phyloP scores from a whole-genome alignment of 139 green algal species.

The Coelastrella sp. region DNA sequence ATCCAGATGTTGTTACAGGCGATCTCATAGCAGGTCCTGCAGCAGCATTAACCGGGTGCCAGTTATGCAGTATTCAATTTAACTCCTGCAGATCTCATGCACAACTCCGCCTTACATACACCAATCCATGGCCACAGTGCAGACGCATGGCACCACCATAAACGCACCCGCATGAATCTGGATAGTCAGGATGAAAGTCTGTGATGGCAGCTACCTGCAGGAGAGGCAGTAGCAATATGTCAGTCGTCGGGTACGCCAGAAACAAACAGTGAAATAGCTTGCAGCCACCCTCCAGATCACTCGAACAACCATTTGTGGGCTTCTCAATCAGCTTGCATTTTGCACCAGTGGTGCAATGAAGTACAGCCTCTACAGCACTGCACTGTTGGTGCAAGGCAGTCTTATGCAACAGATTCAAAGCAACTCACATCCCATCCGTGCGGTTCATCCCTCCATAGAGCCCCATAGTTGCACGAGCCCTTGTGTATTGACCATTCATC shows the following conservation, averaged over 20 bases:
- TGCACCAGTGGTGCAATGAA: too few relatives aligned
- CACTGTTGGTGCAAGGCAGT: too few relatives aligned
- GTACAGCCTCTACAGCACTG: too few relatives aligned
- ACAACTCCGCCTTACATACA: too few relatives aligned
- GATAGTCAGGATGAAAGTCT: conserved; percentile 43
- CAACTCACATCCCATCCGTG: conserved; percentile 42
- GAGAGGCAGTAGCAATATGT: neutral
- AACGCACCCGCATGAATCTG: conserved; percentile 37
- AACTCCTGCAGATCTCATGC: too few relatives aligned
- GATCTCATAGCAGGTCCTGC: conserved; percentile 38
- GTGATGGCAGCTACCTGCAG: conserved; percentile 39
- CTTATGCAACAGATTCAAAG: too few relatives aligned
- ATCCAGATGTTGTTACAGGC: conserved; percentile 19
- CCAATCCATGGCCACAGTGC: too few relatives aligned
- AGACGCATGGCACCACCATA: neutral
- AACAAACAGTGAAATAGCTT: too few relatives aligned
- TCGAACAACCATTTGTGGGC: too few relatives aligned
- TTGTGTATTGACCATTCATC: conserved; percentile 47
- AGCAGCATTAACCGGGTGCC: neutral
- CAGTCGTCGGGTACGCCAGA: too few relatives aligned
- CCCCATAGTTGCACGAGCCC: conserved; percentile 36
- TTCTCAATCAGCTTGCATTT: too few relatives aligned
- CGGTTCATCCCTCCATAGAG: conserved; percentile 40
- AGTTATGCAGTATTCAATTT: neutral
- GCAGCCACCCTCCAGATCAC: too few relatives aligned